Percentiles rank a stretch among this genome's conserved stretches.
Evolutionary conservation across 2,329 filamentous ascomycete genomes (phyloP).

Genomic region (Orbilia quercus): DNA sequence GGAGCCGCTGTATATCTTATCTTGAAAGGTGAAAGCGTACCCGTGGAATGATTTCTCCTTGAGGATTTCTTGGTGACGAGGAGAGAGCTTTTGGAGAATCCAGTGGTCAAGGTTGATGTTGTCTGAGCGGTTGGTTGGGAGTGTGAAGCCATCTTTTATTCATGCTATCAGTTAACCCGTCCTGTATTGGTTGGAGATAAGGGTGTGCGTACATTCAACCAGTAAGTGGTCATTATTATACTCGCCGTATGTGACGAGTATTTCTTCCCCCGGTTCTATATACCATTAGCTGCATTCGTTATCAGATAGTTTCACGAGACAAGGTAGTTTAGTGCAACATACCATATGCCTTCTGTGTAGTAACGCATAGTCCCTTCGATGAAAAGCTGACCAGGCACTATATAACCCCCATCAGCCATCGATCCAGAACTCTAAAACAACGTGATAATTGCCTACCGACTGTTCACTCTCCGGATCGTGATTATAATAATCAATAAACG

Average conservation of each 20-base stretch:
- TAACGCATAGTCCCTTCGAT: conserved; percentile 35
- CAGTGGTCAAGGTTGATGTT: conserved; percentile 41
- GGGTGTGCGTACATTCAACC: conserved; percentile 68
- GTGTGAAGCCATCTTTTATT: conserved; percentile 42
- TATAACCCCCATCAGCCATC: not conserved
- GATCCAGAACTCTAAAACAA: not conserved
- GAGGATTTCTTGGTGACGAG: conserved; percentile 23
- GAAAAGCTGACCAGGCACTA: conserved; percentile 47
- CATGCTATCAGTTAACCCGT: not conserved
- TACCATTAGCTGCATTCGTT: not conserved
- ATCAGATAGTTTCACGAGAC: no score
- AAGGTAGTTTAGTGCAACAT: conserved; percentile 6
- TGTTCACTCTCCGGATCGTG: conserved; percentile 49
- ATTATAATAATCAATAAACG: conserved; percentile 61
- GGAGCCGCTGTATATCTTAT: conserved; percentile 27
- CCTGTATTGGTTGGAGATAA: no score
- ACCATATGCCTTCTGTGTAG: conserved; percentile 45
- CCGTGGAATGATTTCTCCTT: conserved; percentile 39
- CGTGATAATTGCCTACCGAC: conserved; percentile 16
- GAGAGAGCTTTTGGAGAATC: conserved; percentile 31
- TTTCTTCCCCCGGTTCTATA: conserved; percentile 67
- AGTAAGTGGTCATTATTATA: conserved; percentile 80
- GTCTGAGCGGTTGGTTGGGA: conserved; percentile 36
- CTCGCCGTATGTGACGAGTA: conserved; percentile 76
- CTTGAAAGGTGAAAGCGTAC: conserved; percentile 35